These are phyloP conservation scores for Geotrichum histeridarum DNA, from an alignment of 1,139 yeast species.

Conservation along the genomic window DNA sequence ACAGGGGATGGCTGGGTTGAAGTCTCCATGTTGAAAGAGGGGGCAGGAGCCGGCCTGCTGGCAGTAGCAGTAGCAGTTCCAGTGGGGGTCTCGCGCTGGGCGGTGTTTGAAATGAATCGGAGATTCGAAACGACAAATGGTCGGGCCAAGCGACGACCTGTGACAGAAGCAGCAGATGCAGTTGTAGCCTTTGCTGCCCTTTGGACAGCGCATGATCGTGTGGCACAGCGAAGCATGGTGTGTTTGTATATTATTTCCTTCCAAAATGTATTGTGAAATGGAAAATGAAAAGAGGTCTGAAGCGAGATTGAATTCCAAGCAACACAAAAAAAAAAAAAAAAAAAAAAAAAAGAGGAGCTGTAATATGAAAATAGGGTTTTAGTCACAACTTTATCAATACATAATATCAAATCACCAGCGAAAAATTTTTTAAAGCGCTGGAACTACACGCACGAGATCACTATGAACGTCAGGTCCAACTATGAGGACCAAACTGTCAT, in stretches of 20 bases:
- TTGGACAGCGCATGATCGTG: background rate
- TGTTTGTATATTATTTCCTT: no score
- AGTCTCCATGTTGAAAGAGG: conserved; percentile 40
- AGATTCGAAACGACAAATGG: background rate
- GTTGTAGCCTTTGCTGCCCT: background rate
- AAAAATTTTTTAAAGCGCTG: no score
- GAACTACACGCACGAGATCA: no score
- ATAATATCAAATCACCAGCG: no score
- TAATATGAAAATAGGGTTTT: background rate
- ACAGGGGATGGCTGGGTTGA: conserved; percentile 4
- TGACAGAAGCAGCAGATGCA: background rate
- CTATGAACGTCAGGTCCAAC: no score
- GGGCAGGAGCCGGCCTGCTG: conserved; percentile 48
- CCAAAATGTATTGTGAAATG: no score
- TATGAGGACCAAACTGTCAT: no score
- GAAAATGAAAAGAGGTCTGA: no score
- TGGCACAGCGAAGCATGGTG: background rate
- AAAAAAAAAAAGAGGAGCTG: background rate
- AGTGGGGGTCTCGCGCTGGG: conserved; percentile 4
- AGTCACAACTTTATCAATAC: no score
- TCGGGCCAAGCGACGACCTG: background rate
- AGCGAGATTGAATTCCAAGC: no score
- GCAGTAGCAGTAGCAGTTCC: conserved; percentile 16
- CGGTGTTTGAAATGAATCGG: conserved; percentile 13
- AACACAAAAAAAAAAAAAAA: background rate